Evolutionary conservation across 495 filamentous ascomycete genomes (phyloP), one percentile per base, ranked within the genome.

Genomic region (Aspergillus nidulans): DNA sequence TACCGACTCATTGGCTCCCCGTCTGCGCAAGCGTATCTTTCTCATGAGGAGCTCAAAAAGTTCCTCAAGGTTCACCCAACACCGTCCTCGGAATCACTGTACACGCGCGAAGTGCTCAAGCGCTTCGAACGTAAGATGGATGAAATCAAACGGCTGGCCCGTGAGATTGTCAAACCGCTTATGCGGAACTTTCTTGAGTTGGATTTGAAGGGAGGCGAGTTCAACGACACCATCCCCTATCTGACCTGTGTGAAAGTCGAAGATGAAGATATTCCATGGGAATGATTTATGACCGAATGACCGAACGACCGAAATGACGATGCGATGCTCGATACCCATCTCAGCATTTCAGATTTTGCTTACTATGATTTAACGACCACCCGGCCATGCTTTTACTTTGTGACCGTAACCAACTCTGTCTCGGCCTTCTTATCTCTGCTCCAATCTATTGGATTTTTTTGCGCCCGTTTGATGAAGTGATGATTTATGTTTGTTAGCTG

Each of bases 111-210:
- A 10, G 88, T 84, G 19, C 64, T 95, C 25, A 84, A 87, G 54
- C 78, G 84, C 44, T 95, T 96, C 56, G 91, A 95, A 76, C 83
- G 86, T 66, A 78, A 88, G 36, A 80, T 95, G 62, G 91, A 96
- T 41, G 91, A 95, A 70, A 75, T 96, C 18, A 96, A 96, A 70
- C 77, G 78, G 40, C 75, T 90, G 62, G 91, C 91, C 23, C 80
- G 85, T 25, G 90, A 95, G 58, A 80, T 85, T 24, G 90, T 95
- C n/a, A 84, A 85, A 49, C 90, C 91, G 23, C 70, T 96, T 19
- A 92, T 92, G 88, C 81, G 87, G 23, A 90, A 85, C 61, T 89
- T 85, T 48, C 75, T 92, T 18, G 90, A 94, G 66, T 68, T 92
- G 48, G 90, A 95, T 66, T 52, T 84, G 42, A 81, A 80, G 40